Evolutionary conservation across 257 asterid genomes (phyloP).

Genomic region (Jacaranda mimosifolia): DNA sequence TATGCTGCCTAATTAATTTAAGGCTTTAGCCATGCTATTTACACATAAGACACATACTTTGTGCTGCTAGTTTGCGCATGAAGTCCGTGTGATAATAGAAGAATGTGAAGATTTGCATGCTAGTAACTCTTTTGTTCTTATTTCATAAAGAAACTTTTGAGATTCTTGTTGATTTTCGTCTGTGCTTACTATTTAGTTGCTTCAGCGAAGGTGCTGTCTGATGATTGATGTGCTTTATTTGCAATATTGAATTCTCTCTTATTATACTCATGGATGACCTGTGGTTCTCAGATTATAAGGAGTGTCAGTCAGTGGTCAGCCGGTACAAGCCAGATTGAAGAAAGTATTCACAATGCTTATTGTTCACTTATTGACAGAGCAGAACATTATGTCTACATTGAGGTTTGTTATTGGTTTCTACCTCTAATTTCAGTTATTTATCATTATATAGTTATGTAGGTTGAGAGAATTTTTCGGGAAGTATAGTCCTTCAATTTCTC

Average conservation of each 20-base stretch:
- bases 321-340: slow-evolving; percentile 95
- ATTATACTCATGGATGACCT: slow-evolving; percentile 30
- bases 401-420: slow-evolving; percentile 58
- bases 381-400: slow-evolving; percentile 86
- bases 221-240: slow-evolving; percentile 29
- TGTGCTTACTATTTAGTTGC: slow-evolving; percentile 20
- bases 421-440: slow-evolving; percentile 22
- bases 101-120: slow-evolving; percentile 25
- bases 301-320: slow-evolving; percentile 99
- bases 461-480: too few relatives aligned
- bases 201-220: slow-evolving; percentile 18
- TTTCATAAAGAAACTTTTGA: slow-evolving; percentile 14
- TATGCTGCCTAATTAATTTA: slow-evolving; percentile 15
- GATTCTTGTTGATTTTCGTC: slow-evolving; percentile 20
- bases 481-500: too few relatives aligned
- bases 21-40: slow-evolving; percentile 18
- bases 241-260: slow-evolving; percentile 31
- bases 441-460: not conserved
- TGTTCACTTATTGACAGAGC: slow-evolving; percentile 95
- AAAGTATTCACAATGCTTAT: slow-evolving; percentile 90
- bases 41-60: slow-evolving; percentile 18
- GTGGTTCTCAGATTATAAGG: slow-evolving; percentile 74
- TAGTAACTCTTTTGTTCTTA: slow-evolving; percentile 17
- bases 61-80: slow-evolving; percentile 29
- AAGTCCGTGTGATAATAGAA: slow-evolving; percentile 11